These are phyloP conservation scores for Phytophthora brassicae DNA, from an alignment of 352 stramenopile genomes.

Conservation along the genomic window DNA sequence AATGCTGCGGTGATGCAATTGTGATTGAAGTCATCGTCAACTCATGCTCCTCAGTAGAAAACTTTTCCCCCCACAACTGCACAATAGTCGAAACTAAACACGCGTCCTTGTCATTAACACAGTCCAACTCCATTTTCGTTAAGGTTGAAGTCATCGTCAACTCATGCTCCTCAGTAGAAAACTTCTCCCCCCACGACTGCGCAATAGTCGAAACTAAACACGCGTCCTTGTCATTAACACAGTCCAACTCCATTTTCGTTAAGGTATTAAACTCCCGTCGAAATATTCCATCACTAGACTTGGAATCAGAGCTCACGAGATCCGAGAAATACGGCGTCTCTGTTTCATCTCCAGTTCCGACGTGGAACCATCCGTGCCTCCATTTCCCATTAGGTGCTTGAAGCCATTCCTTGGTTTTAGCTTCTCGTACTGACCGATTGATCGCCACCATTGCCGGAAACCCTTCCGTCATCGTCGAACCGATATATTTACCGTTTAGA, in stretches of 20 bases:
- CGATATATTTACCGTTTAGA: slow-evolving; percentile 35
- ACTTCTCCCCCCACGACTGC: slow-evolving; percentile 28
- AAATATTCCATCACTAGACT: slow-evolving; percentile 25
- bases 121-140: no score
- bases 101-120: no score
- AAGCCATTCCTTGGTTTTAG: slow-evolving; percentile 45
- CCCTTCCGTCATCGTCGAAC: slow-evolving; percentile 12
- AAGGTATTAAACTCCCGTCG: slow-evolving; percentile 44
- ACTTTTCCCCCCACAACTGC: slow-evolving; percentile 28
- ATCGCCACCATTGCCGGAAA: slow-evolving; percentile 22
- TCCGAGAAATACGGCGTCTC: slow-evolving; percentile 37
- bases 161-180: slow-evolving; percentile 24
- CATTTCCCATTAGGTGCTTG: slow-evolving; percentile 23
- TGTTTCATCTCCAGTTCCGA: slow-evolving; percentile 19
- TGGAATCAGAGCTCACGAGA: slow-evolving; percentile 33
- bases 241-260: slow-evolving; percentile 33
- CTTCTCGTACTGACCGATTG: slow-evolving; percentile 25
- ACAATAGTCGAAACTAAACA: neutral
- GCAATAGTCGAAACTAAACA: slow-evolving; percentile 10
- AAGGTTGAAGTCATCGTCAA: slow-evolving; percentile 27
- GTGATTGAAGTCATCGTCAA: slow-evolving; percentile 28
- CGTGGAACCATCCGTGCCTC: slow-evolving; percentile 51
- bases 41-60: slow-evolving; percentile 24
- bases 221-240: slow-evolving; percentile 7
- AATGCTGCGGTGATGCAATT: slow-evolving; percentile 30